Evolutionary conservation across 495 filamentous ascomycete species (phyloP), one percentile per base, ranked within the genome.

Genomic region (Xylaria curta): DNA sequence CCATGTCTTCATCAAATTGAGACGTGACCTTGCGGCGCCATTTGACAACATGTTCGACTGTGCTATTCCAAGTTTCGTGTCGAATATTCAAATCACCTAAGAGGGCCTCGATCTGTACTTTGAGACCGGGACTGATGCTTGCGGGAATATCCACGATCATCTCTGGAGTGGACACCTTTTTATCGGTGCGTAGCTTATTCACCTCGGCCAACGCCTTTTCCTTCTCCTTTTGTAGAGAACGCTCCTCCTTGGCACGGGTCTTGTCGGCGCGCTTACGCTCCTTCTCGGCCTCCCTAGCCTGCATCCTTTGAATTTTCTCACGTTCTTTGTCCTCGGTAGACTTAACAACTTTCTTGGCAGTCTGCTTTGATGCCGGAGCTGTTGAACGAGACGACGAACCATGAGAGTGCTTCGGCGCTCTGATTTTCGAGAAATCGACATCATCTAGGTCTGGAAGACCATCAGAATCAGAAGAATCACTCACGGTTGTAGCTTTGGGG

Each of bases 141-240:
- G 76, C 80, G 1, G 92, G 87, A 26, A 97, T 82, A 79, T 94
- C 91, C 5, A 94, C 85, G n/a, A 97, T 92, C 92, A 97, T 96
- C 80, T 97, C 93, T 1, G 86, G 87, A 0, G 87, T 87, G 0
- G 92, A 91, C 19, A 90, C 85, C 74, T 94, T 96, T 81, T 92
- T 94, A 80, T 93, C 89, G 0, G 88, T 91, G 63, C 89, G 91
- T 4, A 91, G 82, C 76, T 90, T 94, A 80, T 97, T 96, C 56
- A 90, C 92, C 59, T 91, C 90, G 13, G 89, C 87, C 12, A 95
- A 82, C 51, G 94, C 92, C 15, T 89, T 87, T 17, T 88, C 91
- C 13, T 82, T 82, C 65, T 91, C 87, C 76, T 91, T 95, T 75
- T 93, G 88, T 56, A 81, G 82, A 1, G 85, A 87, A 75, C 87